These are phyloP conservation scores for Mycothermus thermophilus DNA, from an alignment of 495 filamentous ascomycete species.

Conservation along the genomic window DNA sequence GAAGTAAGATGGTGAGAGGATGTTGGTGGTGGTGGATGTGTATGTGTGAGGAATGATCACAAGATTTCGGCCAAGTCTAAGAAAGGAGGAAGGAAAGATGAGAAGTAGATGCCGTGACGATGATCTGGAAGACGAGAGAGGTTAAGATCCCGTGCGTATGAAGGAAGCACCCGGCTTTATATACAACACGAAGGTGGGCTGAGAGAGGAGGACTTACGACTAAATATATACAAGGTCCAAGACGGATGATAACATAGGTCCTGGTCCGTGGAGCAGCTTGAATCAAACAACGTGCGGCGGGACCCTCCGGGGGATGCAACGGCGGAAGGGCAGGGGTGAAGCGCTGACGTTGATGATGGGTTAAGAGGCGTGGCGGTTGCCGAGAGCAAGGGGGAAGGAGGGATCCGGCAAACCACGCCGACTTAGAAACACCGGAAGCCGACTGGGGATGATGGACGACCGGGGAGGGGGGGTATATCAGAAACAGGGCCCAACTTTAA, in stretches of 20 bases:
- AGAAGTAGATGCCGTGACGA: background rate
- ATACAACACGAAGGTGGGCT: background rate
- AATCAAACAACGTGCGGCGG: background rate
- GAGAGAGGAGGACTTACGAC: conserved; percentile 1
- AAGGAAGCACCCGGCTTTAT: too few species aligned
- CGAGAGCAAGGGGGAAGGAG: conserved; percentile 3
- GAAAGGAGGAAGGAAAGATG: background rate
- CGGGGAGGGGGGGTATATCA: conserved; percentile 11
- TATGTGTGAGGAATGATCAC: too few species aligned
- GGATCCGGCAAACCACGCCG: conserved; percentile 4
- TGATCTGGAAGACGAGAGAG: too few species aligned
- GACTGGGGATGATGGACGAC: too few species aligned
- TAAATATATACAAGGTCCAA: conserved; percentile 5
- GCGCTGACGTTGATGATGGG: conserved; percentile 3
- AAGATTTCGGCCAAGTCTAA: background rate
- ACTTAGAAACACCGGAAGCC: conserved; percentile 12
- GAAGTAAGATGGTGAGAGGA: too few species aligned
- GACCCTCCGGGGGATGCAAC: conserved; percentile 12
- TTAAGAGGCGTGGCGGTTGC: background rate
- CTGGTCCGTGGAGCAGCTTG: too few species aligned
- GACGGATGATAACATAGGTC: conserved; percentile 2
- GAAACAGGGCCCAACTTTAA: background rate
- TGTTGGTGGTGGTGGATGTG: too few species aligned
- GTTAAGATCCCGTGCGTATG: too few species aligned
- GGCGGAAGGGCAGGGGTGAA: conserved; percentile 4